A percentile compares a stretch with the other conserved stretches of the same genome.
These are phyloP conservation scores for Zygoascus meyerae DNA, from an alignment of 1,139 yeast species.

Conservation along the genomic window DNA sequence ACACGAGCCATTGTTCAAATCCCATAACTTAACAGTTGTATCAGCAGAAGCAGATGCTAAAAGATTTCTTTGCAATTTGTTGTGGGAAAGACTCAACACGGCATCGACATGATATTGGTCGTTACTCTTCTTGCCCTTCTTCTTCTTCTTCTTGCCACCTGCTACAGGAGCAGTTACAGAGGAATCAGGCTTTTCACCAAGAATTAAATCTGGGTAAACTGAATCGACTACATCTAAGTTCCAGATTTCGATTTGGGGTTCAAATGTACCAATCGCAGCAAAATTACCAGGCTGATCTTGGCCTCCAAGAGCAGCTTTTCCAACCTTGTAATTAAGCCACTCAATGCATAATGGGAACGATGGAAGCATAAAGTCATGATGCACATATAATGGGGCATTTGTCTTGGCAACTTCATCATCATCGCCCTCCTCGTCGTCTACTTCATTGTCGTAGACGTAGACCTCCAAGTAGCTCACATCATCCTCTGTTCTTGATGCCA, in stretches of 20 bases:
- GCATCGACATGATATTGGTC: constrained; percentile 91
- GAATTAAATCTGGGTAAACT: constrained; percentile 88
- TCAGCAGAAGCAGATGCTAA: constrained; percentile 96
- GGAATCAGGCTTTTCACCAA: constrained; percentile 68
- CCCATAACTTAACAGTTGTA: constrained; percentile 93
- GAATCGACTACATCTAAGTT: constrained; percentile 87
- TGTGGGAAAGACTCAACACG: constrained; percentile 79
- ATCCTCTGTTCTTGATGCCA: constrained; percentile 94
- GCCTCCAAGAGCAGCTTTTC: constrained; percentile 21
- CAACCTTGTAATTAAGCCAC: constrained; percentile 69
- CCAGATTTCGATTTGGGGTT: constrained; percentile 97
- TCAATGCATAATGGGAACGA: constrained; percentile 96
- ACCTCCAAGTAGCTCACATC: constrained; percentile 89
- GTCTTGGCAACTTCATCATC: constrained; percentile 52
- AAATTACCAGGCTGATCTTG: constrained; percentile 63
- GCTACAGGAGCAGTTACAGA: constrained; percentile 33
- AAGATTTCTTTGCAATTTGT: constrained; percentile 73
- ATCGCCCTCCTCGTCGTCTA: constrained; percentile 59
- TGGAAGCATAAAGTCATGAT: constrained; percentile 95
- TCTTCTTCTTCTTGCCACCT: constrained; percentile 42
- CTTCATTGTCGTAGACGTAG: constrained; percentile 77
- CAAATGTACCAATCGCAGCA: constrained; percentile 96
- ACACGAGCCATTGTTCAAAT: constrained; percentile 64
- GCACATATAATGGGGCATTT: constrained; percentile 78
- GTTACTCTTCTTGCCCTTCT: constrained; percentile 51